Conservation (phyloP, 176 grass and related monocot genomes). For the Juncus effusus region DNA sequence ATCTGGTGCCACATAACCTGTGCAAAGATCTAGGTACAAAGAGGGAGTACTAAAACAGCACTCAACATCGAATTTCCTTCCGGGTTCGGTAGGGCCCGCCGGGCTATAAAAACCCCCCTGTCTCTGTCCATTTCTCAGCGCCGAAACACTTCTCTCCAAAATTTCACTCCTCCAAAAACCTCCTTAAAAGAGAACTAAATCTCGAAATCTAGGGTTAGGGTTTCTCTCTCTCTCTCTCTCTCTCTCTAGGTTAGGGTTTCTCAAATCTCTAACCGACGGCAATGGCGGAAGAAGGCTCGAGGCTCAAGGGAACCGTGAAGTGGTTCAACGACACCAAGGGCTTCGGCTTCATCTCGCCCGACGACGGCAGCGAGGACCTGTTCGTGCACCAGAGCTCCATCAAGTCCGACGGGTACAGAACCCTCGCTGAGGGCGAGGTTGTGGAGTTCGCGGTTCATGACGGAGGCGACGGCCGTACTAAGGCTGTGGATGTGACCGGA, state of each 20-base stretch:
- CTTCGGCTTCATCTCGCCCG: conserved; percentile 86
- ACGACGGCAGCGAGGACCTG: conserved; percentile 77
- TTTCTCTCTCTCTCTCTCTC: conserved; percentile 10
- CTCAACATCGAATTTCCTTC: neutral
- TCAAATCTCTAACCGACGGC: conserved; percentile 11
- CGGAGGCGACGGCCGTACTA: conserved; percentile 75
- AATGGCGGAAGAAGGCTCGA: conserved; percentile 41
- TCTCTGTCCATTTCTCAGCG: conserved; percentile 11
- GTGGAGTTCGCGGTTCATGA: conserved; percentile 61
- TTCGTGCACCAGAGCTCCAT: conserved; percentile 96
- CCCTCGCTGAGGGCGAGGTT: conserved; percentile 69
- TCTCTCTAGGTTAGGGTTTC: conserved; percentile 35
- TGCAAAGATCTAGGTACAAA: neutral
- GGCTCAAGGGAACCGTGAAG: conserved; percentile 67
- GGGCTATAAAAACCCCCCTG: conserved; percentile 39
- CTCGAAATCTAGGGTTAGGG: conserved; percentile 31
- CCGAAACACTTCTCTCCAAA: conserved; percentile 30
- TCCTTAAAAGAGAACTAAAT: neutral
- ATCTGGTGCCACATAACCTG: no score
- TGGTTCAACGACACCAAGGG: conserved; percentile 99
- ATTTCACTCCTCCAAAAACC: conserved; percentile 14
- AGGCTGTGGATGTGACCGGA: conserved; percentile 91
- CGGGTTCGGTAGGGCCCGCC: conserved; percentile 30
- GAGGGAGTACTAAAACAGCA: neutral
- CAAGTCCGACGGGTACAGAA: conserved; percentile 84